Base-by-base conservation (phyloP, 306 rosid genomes). In the Gillenia trifoliata region DNA sequence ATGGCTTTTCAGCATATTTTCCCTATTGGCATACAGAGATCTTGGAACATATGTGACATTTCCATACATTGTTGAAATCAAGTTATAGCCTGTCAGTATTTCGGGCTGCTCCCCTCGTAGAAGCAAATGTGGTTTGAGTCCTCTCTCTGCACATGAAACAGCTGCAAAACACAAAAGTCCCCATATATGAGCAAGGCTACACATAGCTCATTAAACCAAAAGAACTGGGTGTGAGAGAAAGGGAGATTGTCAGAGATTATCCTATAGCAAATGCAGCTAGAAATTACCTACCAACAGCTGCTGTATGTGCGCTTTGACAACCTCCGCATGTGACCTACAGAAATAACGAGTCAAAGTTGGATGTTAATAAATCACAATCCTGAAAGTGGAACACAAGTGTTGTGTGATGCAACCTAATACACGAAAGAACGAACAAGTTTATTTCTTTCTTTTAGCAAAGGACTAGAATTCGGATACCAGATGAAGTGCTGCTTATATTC, bases 271-370 rank as follows among this genome's bases (percentile, higher is more conserved):
- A 49, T 75, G 33, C 29, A 62, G 57, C 69, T 23, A 50, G 33
- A 76, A 71, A 74, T 62, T 64, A 77, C 97, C 83, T 77, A 93
- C 97, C 98, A 40, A 88, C 45, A 52, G 96, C 97, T 59, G 97
- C 97, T 55, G 98, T 78, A 68, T 93, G 97, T 56, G 98, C 96
- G 79, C 98, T 93, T 81, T 91, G 97, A 87, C 98, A 93, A 56
- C 98, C 98, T 82, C 98, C 98, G 70, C 98, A 93, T 8, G 98
- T 93, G 64, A 91, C 96, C 98, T 93, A 81, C 74, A 86, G 84
- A 80, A 71, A 72, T 68, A 36, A 74, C 66, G 36, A 36, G 43
- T 13, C 19, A 59, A 33, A 54, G 62, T 22, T 74, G 73, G 82
- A 77, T 61, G 82, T 72, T 77, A 81, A n/a, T n/a, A n/a, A 40